Conservation (phyloP, 2,329 filamentous ascomycete genomes). For the Hypomyces perniciosus region DNA sequence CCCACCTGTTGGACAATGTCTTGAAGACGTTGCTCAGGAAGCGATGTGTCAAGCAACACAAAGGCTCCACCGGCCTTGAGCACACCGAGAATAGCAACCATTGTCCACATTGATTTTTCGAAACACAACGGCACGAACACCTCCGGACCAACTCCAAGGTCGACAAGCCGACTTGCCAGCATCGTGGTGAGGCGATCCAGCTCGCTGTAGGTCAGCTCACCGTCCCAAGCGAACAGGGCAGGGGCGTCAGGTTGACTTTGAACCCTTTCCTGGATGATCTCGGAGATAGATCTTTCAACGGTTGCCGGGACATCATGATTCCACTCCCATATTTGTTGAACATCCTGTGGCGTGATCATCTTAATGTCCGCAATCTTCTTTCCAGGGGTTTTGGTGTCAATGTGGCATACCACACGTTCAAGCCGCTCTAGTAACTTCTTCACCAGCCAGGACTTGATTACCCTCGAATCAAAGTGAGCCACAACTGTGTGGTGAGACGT, state of each 20-base stretch:
- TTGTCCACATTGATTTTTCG: too few relatives aligned
- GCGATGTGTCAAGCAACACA: conserved; percentile 1
- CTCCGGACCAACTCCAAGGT: not conserved
- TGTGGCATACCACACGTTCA: not conserved
- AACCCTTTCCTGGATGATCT: not conserved
- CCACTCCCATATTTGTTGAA: not conserved
- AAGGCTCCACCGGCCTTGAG: too few relatives aligned
- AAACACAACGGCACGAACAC: too few relatives aligned
- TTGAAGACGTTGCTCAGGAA: conserved; percentile 2
- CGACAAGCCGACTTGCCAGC: not conserved
- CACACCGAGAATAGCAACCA: too few relatives aligned
- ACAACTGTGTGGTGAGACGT: too few relatives aligned
- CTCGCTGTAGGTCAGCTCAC: conserved; percentile 16
- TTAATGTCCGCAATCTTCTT: not conserved
- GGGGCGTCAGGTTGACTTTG: not conserved
- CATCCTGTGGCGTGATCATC: not conserved
- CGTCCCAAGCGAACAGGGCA: conserved; percentile 20
- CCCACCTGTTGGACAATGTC: too few relatives aligned
- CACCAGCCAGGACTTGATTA: conserved; percentile 3
- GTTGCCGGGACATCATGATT: not conserved
- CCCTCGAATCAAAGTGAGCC: conserved; percentile 3
- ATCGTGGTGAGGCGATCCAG: conserved; percentile 8
- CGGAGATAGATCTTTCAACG: not conserved
- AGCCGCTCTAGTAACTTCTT: conserved; percentile 7
- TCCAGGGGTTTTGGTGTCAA: not conserved